Evolutionary conservation across 108 stramenopile species (phyloP).

Genomic region (Ochromonas danica): DNA sequence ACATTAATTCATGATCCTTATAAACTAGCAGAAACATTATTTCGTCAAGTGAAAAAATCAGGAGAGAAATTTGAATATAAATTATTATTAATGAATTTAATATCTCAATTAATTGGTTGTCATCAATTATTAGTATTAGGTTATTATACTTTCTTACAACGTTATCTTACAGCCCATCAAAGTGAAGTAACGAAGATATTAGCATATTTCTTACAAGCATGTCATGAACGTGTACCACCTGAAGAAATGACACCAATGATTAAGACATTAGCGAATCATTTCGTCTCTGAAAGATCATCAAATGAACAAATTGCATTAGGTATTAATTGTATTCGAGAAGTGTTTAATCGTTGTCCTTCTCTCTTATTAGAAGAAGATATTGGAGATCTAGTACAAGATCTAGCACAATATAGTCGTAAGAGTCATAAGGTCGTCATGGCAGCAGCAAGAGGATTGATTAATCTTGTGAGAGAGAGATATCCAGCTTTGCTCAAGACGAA

Average conservation of each 20-base stretch:
- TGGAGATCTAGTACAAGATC: conserved; percentile 89
- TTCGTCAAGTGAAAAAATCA: conserved; percentile 62
- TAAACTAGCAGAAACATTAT: conserved; percentile 75
- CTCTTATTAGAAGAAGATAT: conserved; percentile 78
- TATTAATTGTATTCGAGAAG: conserved; percentile 86
- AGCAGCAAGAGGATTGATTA: conserved; percentile 81
- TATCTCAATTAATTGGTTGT: conserved; percentile 84
- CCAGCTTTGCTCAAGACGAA: conserved; percentile 82
- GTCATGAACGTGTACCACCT: conserved; percentile 89
- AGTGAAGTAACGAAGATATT: conserved; percentile 85
- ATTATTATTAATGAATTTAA: conserved; percentile 91
- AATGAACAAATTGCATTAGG: conserved; percentile 94
- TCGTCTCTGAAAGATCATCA: conserved; percentile 81
- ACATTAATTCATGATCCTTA: conserved; percentile 91
- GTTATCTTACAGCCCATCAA: conserved; percentile 88
- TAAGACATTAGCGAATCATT: conserved; percentile 85
- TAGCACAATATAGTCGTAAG: conserved; percentile 84
- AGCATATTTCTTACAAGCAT: conserved; percentile 92
- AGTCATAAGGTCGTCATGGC: conserved; percentile 83
- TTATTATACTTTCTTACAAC: conserved; percentile 88
- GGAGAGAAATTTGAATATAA: conserved; percentile 73
- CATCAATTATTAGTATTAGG: conserved; percentile 81
- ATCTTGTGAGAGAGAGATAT: conserved; percentile 85
- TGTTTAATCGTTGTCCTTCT: conserved; percentile 78
- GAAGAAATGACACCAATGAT: conserved; percentile 82